Conservation (phyloP, 1,139 yeast genomes). For the Magnusiomyces suaveolens region DNA sequence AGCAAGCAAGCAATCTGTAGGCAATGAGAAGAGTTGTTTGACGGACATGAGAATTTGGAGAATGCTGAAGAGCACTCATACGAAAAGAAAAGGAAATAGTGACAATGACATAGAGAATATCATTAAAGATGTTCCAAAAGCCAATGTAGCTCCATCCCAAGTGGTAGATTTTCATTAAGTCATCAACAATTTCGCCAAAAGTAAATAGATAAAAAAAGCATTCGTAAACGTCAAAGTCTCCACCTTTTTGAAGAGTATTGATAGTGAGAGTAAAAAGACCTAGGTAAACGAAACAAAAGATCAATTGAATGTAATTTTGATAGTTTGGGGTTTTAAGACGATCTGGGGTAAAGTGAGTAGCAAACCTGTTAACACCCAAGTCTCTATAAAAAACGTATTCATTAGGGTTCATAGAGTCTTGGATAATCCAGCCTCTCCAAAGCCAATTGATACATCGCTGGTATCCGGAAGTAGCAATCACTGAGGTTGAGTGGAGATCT, state of each 20-base stretch:
- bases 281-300: conserved; percentile 58
- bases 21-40: conserved; percentile 52
- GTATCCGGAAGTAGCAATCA: conserved; percentile 70
- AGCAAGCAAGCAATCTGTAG: conserved; percentile 63
- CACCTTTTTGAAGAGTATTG: conserved; percentile 37
- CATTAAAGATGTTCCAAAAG: conserved; percentile 76
- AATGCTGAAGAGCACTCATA: conserved; percentile 37
- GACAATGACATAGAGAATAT: conserved; percentile 51
- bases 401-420: conserved; percentile 59
- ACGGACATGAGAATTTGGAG: conserved; percentile 18
- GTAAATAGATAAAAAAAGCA: conserved; percentile 55
- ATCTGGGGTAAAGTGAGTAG: conserved; percentile 71
- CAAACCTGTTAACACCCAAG: conserved; percentile 45
- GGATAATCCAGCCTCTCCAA: conserved; percentile 90
- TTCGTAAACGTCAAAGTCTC: conserved; percentile 42
- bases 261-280: conserved; percentile 54
- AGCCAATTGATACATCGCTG: conserved; percentile 83
- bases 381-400: conserved; percentile 53
- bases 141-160: conserved; percentile 65
- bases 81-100: conserved; percentile 48
- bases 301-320: conserved; percentile 64
- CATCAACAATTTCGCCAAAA: conserved; percentile 57
- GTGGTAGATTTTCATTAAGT: conserved; percentile 58
- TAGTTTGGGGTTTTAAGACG: conserved; percentile 76
- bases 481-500: conserved; percentile 70